Evolutionary conservation across 495 filamentous ascomycete genomes (phyloP), one percentile per base, ranked within the genome.

Genomic region (Penicillium subrubescens): DNA sequence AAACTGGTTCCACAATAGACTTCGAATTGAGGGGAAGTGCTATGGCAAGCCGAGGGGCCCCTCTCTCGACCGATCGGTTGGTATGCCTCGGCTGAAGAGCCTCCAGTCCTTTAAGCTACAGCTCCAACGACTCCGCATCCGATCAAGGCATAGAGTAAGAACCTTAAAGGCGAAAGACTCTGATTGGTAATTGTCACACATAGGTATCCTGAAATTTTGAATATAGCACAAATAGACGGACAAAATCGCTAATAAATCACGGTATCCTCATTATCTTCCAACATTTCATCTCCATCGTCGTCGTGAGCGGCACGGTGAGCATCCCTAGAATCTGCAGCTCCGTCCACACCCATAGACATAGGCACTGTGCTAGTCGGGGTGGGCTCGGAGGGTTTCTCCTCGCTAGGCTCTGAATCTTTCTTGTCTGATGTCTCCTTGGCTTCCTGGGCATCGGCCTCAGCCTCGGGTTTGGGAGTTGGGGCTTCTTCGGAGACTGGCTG

Each of bases 221-320:
- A 54, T 25, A 48, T 48, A 21, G 44, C 44, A 48, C 12, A 54
- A 54, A 33, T 31, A 54, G 8, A 34, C 27, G 48, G 33, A 43
- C 43, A 35, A 33, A 19, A 51, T 34, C 35, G 66, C 86, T 85
- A 95, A 78, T 95, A 94, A 63, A 95, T 92, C 59, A 95, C 92
- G 60, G 87, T 92, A 68, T 94, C 92, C 80, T 95, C 92, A 53
- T 90, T 88, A 69, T 88, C 88, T 72, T 93, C 90, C 71, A 92
- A 80, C 54, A 90, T 78, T 70, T 93, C 90, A 55, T 88, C 91
- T 55, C 81, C 83, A 72, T 89, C 90, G 57, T 89, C 73, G 53
- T 74, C 75, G 63, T 79, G 74, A 27, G 77, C 71, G 35, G 66
- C 62, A 53, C 34, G 39, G 31, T 46, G 62, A 37, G 74, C 71